Evolutionary conservation across 306 rosid genomes (phyloP).

Genomic region (Spatholobus suberectus): DNA sequence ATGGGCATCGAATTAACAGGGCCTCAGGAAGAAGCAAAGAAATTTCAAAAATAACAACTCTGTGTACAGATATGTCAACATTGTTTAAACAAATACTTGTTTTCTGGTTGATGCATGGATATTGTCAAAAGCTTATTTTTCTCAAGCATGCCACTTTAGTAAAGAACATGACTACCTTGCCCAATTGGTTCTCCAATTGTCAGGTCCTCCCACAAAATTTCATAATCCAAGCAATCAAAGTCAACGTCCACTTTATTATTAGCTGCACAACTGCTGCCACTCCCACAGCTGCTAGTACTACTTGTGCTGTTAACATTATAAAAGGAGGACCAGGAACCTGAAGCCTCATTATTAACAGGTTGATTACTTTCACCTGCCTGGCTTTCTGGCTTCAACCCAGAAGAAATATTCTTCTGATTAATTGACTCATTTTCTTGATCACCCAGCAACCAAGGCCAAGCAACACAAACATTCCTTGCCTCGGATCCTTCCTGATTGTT

Average conservation of each 20-base stretch:
- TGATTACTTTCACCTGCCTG: conserved; percentile 62
- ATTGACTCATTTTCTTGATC: conserved; percentile 72
- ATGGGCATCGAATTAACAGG: neutral
- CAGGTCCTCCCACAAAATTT: conserved; percentile 97
- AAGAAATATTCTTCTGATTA: conserved; percentile 53
- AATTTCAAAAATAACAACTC: conserved; percentile 21
- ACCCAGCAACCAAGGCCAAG: conserved; percentile 76
- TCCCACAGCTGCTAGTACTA: conserved; percentile 96
- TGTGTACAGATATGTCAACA: neutral
- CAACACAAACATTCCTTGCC: conserved; percentile 53
- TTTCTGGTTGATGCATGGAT: conserved; percentile 13
- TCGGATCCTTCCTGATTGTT: conserved; percentile 71
- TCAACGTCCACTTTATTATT: conserved; percentile 78
- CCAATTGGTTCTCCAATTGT: conserved; percentile 93
- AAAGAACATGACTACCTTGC: conserved; percentile 70
- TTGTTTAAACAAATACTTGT: neutral
- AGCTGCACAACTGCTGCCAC: conserved; percentile 74
- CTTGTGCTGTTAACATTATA: conserved; percentile 84
- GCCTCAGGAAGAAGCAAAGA: conserved; percentile 7
- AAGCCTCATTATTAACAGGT: conserved; percentile 71
- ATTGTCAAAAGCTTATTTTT: conserved; percentile 25
- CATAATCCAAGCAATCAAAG: conserved; percentile 84
- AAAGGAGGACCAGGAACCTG: conserved; percentile 88
- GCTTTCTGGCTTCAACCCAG: conserved; percentile 55
- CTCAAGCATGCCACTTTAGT: conserved; percentile 26